phyloP scores from a whole-genome alignment of 2,329 filamentous ascomycete species.

The Talaromyces albobiverticillius region DNA sequence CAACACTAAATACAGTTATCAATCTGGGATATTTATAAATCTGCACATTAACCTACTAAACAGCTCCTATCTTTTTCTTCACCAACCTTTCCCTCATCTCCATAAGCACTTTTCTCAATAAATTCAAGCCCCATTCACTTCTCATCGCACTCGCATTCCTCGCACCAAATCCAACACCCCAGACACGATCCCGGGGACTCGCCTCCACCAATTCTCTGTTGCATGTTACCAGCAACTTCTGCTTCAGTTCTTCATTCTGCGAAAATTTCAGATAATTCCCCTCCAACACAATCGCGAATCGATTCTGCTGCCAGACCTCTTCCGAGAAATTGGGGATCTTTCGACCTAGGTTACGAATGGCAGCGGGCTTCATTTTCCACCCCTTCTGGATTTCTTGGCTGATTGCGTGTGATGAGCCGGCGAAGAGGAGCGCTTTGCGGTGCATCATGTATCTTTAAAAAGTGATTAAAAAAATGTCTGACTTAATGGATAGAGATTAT shows the following conservation, averaged over 20 bases:
- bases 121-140: conserved; percentile 31
- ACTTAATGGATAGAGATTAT: conserved; percentile 11
- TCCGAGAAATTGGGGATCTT: conserved; percentile 31
- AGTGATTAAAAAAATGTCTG: too few relatives aligned
- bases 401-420: background rate
- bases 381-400: background rate
- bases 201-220: conserved; percentile 31
- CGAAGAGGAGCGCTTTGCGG: conserved; percentile 33
- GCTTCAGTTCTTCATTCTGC: conserved; percentile 26
- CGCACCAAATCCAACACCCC: conserved; percentile 32
- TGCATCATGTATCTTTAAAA: conserved; percentile 32
- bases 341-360: conserved; percentile 26
- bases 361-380: conserved; percentile 15
- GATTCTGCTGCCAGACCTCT: conserved; percentile 24
- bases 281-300: conserved; percentile 28
- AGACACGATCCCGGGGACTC: conserved; percentile 34
- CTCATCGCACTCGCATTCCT: conserved; percentile 27
- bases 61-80: conserved; percentile 18
- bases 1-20: too few relatives aligned
- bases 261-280: conserved; percentile 33
- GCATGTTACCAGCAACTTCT: conserved; percentile 28
- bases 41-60: too few relatives aligned
- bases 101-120: conserved; percentile 32
- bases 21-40: too few relatives aligned
- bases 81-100: conserved; percentile 27